Evolutionary conservation across 805 yeast species (phyloP), one percentile per base, ranked within the genome.

Genomic region (Candida peoriensis): DNA sequence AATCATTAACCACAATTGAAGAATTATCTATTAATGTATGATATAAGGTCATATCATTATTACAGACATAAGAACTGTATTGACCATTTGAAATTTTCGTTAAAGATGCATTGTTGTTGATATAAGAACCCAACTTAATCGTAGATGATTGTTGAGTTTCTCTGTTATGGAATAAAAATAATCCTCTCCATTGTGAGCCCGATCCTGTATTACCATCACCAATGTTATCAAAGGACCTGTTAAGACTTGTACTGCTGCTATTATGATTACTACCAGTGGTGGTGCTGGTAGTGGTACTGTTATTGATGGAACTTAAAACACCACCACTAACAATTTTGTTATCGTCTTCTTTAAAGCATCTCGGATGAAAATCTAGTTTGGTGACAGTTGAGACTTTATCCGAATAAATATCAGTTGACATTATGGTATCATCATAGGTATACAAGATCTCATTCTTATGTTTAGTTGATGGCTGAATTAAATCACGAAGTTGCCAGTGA

Each of bases 401-500:
- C 3, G 64, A 52, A 15, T 47, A 40, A 20, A 72, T 57, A 42
- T 72, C 66, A 8, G 75, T 56, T 15, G 60, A 41, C 42, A 70
- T 66, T 21, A 84, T 68, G 16, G 68, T 52, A 39, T 74, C 76
- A 27, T 76, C 75, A 38, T 63, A 64, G 1, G 88, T 79, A 53
- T 78, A 84, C 37, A 72, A 67, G 8, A 83, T 61, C 28, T 66
- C 65, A 41, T 70, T 52, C 42, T 67, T 57, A 36, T 55, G 38
- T 31, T 48, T 42, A 36, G 79, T 55, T 13, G 66, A 60, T 12
- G 72, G 70, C 44, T 77, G 73, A 6, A 87, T 63, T 49, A 87
- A 66, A 51, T 87, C 90, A 24, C 94, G 66, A 21, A 87, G 64
- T 56, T 86, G 96, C 95, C 95, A 87, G 61, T 86, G 81, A 17